These are phyloP conservation scores for Parastagonospora nodorum DNA, from an alignment of 2,329 filamentous ascomycete species.

Conservation along the genomic window DNA sequence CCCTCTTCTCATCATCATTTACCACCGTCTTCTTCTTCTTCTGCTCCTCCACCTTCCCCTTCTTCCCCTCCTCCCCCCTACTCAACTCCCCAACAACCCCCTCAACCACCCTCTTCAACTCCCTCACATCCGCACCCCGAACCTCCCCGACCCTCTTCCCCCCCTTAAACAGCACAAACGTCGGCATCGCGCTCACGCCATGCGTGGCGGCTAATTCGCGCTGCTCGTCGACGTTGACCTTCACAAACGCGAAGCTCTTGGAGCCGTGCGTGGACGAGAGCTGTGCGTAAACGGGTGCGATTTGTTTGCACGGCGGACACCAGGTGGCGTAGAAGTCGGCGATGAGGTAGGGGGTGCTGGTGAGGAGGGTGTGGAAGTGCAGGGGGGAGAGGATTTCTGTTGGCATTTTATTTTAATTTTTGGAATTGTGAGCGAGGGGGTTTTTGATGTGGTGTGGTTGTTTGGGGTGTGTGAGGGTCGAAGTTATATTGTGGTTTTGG, in stretches of 20 bases:
- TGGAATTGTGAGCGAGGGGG: neutral
- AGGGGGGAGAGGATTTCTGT: conserved; percentile 39
- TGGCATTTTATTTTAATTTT: conserved; percentile 24
- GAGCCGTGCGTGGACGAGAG: conserved; percentile 56
- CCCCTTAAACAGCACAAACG: conserved; percentile 40
- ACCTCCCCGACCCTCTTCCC: conserved; percentile 38
- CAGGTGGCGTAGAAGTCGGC: conserved; percentile 61
- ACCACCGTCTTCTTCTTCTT: neutral
- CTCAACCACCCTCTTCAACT: conserved; percentile 33
- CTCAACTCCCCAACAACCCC: neutral
- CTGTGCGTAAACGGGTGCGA: conserved; percentile 58
- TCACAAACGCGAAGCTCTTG: conserved; percentile 56
- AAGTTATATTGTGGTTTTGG: neutral
- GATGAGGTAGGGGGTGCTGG: conserved; percentile 48
- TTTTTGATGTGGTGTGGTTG: neutral
- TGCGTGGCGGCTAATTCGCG: conserved; percentile 54
- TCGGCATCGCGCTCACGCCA: conserved; percentile 53
- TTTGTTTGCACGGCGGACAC: conserved; percentile 63
- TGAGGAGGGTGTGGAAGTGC: conserved; percentile 44
- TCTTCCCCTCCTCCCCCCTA: neutral
- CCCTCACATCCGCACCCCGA: conserved; percentile 34
- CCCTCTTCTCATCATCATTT: neutral
- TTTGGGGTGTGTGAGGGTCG: neutral
- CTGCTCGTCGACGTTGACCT: conserved; percentile 61
- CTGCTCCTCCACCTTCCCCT: conserved; percentile 2